A percentile compares a stretch with the other conserved stretches of the same genome.
phyloP scores from a whole-genome alignment of 2,329 filamentous ascomycete species.

The Colletotrichum gloeosporioides region DNA sequence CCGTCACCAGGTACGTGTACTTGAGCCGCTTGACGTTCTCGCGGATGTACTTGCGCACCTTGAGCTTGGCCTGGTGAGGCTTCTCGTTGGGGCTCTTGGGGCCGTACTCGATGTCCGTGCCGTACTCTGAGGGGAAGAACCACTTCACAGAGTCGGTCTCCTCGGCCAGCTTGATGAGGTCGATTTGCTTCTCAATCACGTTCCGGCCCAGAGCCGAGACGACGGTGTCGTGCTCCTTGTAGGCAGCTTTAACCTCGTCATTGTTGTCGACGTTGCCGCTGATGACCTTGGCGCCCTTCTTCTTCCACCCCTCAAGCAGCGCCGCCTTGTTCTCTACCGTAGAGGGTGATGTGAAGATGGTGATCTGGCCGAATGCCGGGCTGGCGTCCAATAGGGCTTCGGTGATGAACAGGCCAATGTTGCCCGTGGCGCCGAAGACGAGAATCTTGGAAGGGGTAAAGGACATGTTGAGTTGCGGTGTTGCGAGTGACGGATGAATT shows the following conservation, averaged over 20 bases:
- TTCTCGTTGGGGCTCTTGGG: conserved; percentile 63
- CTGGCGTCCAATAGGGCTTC: conserved; percentile 38
- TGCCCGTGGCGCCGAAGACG: conserved; percentile 44
- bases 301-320: conserved; percentile 25
- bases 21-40: conserved; percentile 58
- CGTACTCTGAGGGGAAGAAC: conserved; percentile 74
- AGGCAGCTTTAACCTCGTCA: conserved; percentile 57
- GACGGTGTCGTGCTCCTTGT: conserved; percentile 67
- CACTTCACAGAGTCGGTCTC: conserved; percentile 57
- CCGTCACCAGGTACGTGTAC: conserved; percentile 73
- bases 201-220: conserved; percentile 68
- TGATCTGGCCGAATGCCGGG: conserved; percentile 36
- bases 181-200: conserved; percentile 65
- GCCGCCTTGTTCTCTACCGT: conserved; percentile 24
- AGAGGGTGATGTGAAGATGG: conserved; percentile 34
- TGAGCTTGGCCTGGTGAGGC: conserved; percentile 73
- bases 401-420: conserved; percentile 46
- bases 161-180: conserved; percentile 66
- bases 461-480: not conserved
- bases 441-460: conserved; percentile 14
- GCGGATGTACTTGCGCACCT: conserved; percentile 66
- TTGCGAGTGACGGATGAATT: not conserved
- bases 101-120: conserved; percentile 68
- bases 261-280: conserved; percentile 41
- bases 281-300: conserved; percentile 27